Conservation (phyloP, 805 yeast species). For the Metschnikowia santaceciliae region DNA sequence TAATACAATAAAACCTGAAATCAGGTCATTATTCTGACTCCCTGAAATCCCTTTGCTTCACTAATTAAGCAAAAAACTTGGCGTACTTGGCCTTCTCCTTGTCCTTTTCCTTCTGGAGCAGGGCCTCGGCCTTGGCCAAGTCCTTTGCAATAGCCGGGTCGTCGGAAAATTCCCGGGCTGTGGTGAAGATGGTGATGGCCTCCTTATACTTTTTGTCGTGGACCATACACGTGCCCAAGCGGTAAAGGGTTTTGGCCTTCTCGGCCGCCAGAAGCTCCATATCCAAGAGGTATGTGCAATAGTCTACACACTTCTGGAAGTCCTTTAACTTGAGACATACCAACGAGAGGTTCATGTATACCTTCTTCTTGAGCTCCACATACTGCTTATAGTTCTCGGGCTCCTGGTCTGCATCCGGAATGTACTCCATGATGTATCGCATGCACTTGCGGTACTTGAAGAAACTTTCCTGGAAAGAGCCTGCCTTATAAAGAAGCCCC, state of each 20-base stretch:
- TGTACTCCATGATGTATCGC: constrained; percentile 65
- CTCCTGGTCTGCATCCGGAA: constrained; percentile 66
- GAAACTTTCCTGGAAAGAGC: constrained; percentile 48
- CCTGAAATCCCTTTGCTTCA: not conserved
- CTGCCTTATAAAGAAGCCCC: constrained; percentile 51
- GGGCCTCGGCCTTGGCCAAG: constrained; percentile 35
- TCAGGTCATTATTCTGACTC: too few relatives aligned
- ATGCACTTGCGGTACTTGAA: constrained; percentile 64
- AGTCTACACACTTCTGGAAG: constrained; percentile 49
- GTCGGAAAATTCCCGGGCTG: constrained; percentile 39
- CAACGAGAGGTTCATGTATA: constrained; percentile 58
- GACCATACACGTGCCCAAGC: constrained; percentile 47
- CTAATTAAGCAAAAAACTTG: constrained; percentile 50
- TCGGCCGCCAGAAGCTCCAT: constrained; percentile 39
- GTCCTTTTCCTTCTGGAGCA: constrained; percentile 42
- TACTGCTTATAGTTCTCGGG: constrained; percentile 50
- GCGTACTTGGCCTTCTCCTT: constrained; percentile 54
- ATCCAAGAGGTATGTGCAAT: constrained; percentile 55
- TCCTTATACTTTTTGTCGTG: constrained; percentile 44
- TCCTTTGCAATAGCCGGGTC: constrained; percentile 50
- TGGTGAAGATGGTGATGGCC: constrained; percentile 45
- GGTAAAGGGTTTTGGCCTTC: constrained; percentile 54
- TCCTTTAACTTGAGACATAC: constrained; percentile 47
- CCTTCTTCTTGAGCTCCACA: constrained; percentile 47
- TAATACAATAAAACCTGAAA: too few relatives aligned